A percentile compares a stretch with the other conserved stretches of the same genome.
phyloP scores from a whole-genome alignment of 345 rosid genomes.

The Eucalyptus coolabah region DNA sequence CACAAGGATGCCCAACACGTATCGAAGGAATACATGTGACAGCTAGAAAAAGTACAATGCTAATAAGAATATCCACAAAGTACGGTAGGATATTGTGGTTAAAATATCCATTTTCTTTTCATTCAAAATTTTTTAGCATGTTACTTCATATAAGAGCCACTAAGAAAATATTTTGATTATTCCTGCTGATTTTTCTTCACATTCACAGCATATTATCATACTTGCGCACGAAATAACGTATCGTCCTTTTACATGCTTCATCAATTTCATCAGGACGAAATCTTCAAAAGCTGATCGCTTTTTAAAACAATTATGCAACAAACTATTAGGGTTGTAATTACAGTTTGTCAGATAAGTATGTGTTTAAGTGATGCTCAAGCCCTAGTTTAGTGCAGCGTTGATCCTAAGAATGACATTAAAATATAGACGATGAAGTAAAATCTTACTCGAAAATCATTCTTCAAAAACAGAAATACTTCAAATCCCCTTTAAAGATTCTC shows the following conservation, averaged over 20 bases:
- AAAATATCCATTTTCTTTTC: fast-evolving
- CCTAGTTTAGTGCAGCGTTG: fast-evolving
- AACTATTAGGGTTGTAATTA: no score
- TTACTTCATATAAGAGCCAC: fast-evolving
- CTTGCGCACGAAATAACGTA: no score
- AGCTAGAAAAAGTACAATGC: no score
- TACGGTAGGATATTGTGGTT: fast-evolving
- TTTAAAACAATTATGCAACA: no score
- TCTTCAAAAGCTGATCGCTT: fast-evolving
- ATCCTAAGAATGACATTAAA: no score
- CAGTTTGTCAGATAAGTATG: fast-evolving
- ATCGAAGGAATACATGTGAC: fast-evolving
- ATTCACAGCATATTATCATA: no score
- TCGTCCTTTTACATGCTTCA: fast-evolving
- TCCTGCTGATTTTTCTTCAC: no score
- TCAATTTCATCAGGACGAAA: no score
- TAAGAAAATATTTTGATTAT: no score
- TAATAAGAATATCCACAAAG: no score
- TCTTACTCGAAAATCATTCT: no score
- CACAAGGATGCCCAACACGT: fast-evolving
- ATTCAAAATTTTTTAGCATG: fast-evolving
- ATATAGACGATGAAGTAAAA: fast-evolving
- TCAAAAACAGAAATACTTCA: neutral
- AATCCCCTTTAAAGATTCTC: conserved; percentile 6
- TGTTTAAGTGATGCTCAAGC: no score